Conservation (phyloP, 2,329 filamentous ascomycete species). For the Sphaerostilbella broomeana region DNA sequence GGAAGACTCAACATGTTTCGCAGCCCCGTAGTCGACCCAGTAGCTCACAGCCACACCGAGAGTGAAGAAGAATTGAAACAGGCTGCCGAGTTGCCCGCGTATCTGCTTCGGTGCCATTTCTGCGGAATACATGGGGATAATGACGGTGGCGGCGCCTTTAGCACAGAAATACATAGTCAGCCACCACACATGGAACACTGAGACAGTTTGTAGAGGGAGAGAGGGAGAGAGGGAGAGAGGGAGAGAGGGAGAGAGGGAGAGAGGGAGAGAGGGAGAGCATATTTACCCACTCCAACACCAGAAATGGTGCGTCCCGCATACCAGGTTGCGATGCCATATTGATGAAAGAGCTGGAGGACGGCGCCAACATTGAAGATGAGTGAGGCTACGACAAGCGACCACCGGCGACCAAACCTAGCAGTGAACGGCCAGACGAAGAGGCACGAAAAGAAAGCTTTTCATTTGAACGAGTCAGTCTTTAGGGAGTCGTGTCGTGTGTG, state of each 20-base stretch:
- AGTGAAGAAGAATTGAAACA: constrained; percentile 41
- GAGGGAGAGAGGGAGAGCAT: neutral
- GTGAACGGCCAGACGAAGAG: constrained; percentile 40
- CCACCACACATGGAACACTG: too few relatives aligned
- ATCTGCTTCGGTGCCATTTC: constrained; percentile 43
- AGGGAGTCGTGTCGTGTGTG: too few relatives aligned
- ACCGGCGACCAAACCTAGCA: constrained; percentile 33
- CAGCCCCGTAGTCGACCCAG: constrained; percentile 42
- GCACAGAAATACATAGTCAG: too few relatives aligned
- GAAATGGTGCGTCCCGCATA: constrained; percentile 34
- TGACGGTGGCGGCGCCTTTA: constrained; percentile 26
- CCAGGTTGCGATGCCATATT: constrained; percentile 30
- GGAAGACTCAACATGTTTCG: constrained; percentile 28
- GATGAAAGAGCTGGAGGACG: constrained; percentile 33
- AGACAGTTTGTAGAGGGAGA: too few relatives aligned
- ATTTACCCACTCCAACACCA: constrained; percentile 31
- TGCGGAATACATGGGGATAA: constrained; percentile 39
- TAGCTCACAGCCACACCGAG: constrained; percentile 36
- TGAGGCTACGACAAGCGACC: constrained; percentile 33
- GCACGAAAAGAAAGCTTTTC: constrained; percentile 36
- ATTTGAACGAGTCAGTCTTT: neutral
- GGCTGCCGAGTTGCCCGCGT: constrained; percentile 35
- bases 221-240: too few relatives aligned
- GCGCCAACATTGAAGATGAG: constrained; percentile 39
- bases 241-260: too few relatives aligned